Conservation (phyloP, 148 eudicot genomes). For the Euryodendron excelsum region DNA sequence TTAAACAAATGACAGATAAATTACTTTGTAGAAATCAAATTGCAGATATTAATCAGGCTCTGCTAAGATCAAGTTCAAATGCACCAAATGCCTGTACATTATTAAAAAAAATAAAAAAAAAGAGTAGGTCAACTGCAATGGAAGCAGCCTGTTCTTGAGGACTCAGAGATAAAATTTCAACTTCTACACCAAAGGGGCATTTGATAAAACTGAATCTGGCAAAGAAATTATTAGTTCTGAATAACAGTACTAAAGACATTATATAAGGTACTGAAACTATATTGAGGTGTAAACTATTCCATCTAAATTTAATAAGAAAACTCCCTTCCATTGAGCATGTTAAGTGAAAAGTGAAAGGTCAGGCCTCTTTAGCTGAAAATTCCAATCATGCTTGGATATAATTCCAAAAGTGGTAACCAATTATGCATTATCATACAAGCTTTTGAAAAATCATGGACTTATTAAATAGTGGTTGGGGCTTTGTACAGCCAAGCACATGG, state of each 20-base stretch:
- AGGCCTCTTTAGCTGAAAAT: background rate
- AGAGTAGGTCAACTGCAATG: background rate
- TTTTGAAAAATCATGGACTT: background rate
- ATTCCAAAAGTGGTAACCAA: background rate
- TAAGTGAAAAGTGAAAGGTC: background rate
- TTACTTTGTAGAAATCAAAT: background rate
- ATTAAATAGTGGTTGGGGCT: background rate
- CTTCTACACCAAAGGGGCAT: background rate
- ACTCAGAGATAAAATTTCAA: background rate
- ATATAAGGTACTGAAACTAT: background rate
- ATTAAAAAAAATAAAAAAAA: no score
- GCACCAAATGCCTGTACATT: background rate
- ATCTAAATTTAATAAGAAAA: background rate
- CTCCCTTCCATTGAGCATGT: background rate
- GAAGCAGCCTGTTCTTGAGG: background rate
- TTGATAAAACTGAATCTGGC: background rate
- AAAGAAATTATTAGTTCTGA: background rate
- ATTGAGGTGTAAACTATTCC: background rate
- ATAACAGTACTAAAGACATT: background rate
- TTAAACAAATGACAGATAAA: background rate
- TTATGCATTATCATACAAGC: background rate
- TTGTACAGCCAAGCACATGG: no score
- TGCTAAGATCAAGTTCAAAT: background rate
- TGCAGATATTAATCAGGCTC: background rate
- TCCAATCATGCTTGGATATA: background rate